phyloP scores from a whole-genome alignment of 75 land plant genomes.

The Pseudotsuga menziesii region DNA sequence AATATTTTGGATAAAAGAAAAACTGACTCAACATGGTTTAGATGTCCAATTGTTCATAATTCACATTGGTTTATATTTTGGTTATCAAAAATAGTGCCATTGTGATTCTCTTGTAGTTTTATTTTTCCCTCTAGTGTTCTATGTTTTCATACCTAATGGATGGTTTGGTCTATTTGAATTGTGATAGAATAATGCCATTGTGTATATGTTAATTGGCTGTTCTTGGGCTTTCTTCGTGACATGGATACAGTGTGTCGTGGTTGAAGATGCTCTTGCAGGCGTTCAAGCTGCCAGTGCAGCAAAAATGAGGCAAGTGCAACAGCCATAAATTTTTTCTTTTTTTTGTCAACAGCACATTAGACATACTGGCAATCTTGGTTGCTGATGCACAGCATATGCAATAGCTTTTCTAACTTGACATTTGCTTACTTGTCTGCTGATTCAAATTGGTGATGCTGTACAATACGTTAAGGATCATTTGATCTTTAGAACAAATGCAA shows the following conservation, averaged over 20 bases:
- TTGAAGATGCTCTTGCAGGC: slow-evolving; percentile 97
- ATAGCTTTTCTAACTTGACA: background rate
- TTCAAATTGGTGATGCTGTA: background rate
- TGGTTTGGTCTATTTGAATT: background rate
- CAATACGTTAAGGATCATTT: background rate
- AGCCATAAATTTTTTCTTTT: background rate
- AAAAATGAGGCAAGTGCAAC: slow-evolving; percentile 67
- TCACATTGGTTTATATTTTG: background rate
- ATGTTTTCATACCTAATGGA: background rate
- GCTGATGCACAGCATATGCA: background rate
- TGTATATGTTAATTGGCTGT: background rate
- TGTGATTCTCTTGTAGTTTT: background rate
- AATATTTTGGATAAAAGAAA: too few species aligned
- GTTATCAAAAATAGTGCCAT: background rate
- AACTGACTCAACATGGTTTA: too few species aligned
- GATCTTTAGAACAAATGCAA: background rate
- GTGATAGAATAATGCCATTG: background rate
- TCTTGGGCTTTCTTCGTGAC: background rate
- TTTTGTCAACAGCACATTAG: background rate
- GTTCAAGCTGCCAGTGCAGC: slow-evolving; percentile 96
- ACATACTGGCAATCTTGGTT: background rate
- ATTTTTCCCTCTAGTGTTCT: background rate
- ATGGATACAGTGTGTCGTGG: slow-evolving; percentile 73
- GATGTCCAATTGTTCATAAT: too few species aligned
- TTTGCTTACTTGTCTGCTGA: background rate